phyloP scores from a whole-genome alignment of 2,329 filamentous ascomycete species.

The Ascochyta clinopodiicola region DNA sequence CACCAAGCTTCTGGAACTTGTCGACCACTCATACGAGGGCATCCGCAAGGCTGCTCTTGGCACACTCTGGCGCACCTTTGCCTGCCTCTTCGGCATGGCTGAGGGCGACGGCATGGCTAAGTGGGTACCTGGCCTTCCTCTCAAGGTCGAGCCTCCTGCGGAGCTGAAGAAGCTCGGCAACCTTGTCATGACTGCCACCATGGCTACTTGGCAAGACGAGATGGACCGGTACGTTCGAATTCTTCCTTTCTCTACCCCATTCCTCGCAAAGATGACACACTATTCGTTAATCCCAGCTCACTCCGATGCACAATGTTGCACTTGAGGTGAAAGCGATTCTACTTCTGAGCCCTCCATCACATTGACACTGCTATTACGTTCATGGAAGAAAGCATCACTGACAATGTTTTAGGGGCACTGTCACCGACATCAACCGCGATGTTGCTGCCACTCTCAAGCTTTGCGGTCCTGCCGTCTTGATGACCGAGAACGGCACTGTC shows the following conservation, averaged over 20 bases:
- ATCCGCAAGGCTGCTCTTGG: constrained; percentile 90
- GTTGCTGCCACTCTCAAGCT: constrained; percentile 88
- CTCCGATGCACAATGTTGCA: constrained; percentile 85
- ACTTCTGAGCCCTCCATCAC: constrained; percentile 58
- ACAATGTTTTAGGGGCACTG: constrained; percentile 68
- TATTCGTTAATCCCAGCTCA: constrained; percentile 99
- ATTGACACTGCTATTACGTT: constrained; percentile 15
- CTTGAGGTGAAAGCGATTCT: constrained; percentile 87
- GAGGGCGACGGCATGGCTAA: constrained; percentile 79
- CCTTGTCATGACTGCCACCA: constrained; percentile 82
- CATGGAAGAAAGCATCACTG: constrained; percentile 22
- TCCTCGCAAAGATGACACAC: constrained; percentile 72
- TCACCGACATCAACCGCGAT: constrained; percentile 95
- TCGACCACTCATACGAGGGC: constrained; percentile 90
- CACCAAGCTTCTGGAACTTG: constrained; percentile 78
- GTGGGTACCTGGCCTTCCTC: constrained; percentile 87
- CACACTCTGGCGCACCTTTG: constrained; percentile 92
- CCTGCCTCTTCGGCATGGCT: constrained; percentile 85
- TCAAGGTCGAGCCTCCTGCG: constrained; percentile 77
- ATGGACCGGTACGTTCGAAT: constrained; percentile 80
- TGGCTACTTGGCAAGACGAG: constrained; percentile 87
- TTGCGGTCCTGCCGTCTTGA: constrained; percentile 84
- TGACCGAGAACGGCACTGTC: constrained; percentile 67
- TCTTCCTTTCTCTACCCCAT: constrained; percentile 3
- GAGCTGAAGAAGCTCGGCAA: constrained; percentile 86